These are phyloP conservation scores for Macrolepiota albuminosa DNA, from an alignment of 768 basidiomycete genomes.

Conservation along the genomic window DNA sequence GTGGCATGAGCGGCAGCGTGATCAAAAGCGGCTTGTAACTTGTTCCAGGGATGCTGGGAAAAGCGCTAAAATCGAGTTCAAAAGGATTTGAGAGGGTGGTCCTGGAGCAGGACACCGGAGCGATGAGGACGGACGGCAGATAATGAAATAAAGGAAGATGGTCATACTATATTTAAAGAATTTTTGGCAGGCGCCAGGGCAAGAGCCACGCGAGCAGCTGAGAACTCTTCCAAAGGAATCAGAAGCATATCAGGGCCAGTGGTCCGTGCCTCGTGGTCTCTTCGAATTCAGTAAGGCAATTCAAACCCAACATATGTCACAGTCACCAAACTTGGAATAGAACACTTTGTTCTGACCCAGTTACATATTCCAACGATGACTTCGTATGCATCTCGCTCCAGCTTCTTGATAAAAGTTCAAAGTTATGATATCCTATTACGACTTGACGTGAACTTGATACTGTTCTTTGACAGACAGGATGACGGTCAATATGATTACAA, in stretches of 20 bases:
- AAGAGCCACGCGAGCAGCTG: conserved; percentile 14
- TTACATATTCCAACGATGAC: not conserved
- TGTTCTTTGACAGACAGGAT: not conserved
- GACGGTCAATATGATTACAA: not conserved
- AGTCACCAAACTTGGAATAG: not conserved
- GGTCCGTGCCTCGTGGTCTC: conserved; percentile 12
- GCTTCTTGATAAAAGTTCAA: not conserved
- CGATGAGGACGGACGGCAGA: conserved; percentile 6
- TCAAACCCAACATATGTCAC: not conserved
- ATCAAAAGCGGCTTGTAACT: conserved; percentile 1
- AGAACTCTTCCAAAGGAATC: conserved; percentile 10
- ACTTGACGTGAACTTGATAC: not conserved
- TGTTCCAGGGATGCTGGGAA: not conserved
- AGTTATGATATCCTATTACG: not conserved
- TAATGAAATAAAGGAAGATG: conserved; percentile 5
- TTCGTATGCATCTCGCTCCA: not conserved
- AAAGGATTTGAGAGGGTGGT: not conserved
- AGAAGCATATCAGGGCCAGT: conserved; percentile 11
- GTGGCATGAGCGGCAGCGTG: conserved; percentile 13
- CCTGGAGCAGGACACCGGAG: not conserved
- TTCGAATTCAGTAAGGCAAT: conserved; percentile 6
- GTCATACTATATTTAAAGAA: conserved; percentile 16
- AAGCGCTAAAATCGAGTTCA: not conserved
- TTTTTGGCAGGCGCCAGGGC: conserved; percentile 11
- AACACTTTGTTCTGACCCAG: not conserved